These are phyloP conservation scores for Entelexis sorbosivorans DNA, from an alignment of 1,139 yeast species.

Conservation along the genomic window DNA sequence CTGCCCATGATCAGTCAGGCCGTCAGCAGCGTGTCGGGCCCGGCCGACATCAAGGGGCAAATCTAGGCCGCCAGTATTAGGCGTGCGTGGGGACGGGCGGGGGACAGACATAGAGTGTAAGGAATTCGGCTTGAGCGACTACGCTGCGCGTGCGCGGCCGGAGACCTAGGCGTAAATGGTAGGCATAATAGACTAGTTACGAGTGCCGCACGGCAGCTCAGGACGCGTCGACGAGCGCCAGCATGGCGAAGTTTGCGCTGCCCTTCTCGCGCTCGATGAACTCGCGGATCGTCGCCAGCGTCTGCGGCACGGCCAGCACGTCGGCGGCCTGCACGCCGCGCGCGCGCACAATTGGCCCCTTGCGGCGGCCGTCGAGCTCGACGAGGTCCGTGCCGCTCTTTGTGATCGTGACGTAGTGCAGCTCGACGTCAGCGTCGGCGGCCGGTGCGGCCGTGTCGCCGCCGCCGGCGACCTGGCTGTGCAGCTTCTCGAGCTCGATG, in stretches of 20 bases:
- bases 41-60: constrained; percentile 75
- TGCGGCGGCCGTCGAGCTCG: constrained; percentile 83
- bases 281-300: constrained; percentile 48
- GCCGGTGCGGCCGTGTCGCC: constrained; percentile 78
- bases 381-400: constrained; percentile 45
- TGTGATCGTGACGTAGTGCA: constrained; percentile 72
- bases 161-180: too few species aligned
- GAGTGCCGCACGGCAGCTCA: too few species aligned
- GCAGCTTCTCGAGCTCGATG: constrained; percentile 42
- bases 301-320: constrained; percentile 42
- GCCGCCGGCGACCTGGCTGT: constrained; percentile 47
- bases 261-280: constrained; percentile 43
- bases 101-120: background rate
- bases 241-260: constrained; percentile 29
- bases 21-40: background rate
- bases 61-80: too few species aligned
- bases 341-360: constrained; percentile 65
- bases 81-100: background rate
- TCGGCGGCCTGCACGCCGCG: constrained; percentile 32
- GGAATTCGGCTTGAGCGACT: too few species aligned
- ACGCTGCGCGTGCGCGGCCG: too few species aligned
- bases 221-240: constrained; percentile 28
- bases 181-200: background rate
- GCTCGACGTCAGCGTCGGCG: constrained; percentile 50
- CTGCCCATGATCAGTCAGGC: constrained; percentile 1